Evolutionary conservation across 768 basidiomycete genomes (phyloP), one percentile per base, ranked within the genome.

Genomic region (Lentinus brumalis): DNA sequence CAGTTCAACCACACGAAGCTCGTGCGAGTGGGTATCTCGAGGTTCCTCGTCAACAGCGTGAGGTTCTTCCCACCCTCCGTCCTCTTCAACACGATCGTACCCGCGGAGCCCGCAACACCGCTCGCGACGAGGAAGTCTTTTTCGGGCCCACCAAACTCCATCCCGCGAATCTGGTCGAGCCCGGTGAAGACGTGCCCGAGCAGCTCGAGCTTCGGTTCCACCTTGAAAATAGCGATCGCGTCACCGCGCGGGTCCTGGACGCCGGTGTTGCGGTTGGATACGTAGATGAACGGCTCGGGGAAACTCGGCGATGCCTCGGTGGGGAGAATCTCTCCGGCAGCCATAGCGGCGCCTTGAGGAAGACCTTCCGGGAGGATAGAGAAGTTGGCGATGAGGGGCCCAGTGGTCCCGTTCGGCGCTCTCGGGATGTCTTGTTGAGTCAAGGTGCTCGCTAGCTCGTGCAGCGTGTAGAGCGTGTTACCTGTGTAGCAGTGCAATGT

Each of bases 241-340:
- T 89, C 88, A 7, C 86, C 85, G 8, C 79, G 78, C 26, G 82
- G 70, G 56, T 84, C 83, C 56, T 75, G 71, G 53, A 72, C 68
- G 59, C 80, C 84, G 0, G 76, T 77, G 71, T 89, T 88, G 44
- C 88, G 80, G 74, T 90, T 90, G 4, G 88, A 88, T 18, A 78
- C 80, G 73, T 89, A 91, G 65, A 89, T 81, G 64, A 82, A 85
- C 0, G 82, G 77, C 3, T 65, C 75, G 0, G 79, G 80, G 76
- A 85, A 89, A 21, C 68, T 66, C 3, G 57, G 29, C 1, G 79
- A 79, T 1, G 80, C 75, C 14, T 76, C 62, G 0, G 88, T 83
- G 60, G 88, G 82, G 47, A 89, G 79, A 64, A 90, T 82, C 66
- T 89, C 88, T 9, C 77, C 87, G 0, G 82, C 87, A 10, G 81